A percentile compares a stretch with the other conserved stretches of the same genome.
Conservation (phyloP, 768 basidiomycete species). For the Lentinula boryana region DNA sequence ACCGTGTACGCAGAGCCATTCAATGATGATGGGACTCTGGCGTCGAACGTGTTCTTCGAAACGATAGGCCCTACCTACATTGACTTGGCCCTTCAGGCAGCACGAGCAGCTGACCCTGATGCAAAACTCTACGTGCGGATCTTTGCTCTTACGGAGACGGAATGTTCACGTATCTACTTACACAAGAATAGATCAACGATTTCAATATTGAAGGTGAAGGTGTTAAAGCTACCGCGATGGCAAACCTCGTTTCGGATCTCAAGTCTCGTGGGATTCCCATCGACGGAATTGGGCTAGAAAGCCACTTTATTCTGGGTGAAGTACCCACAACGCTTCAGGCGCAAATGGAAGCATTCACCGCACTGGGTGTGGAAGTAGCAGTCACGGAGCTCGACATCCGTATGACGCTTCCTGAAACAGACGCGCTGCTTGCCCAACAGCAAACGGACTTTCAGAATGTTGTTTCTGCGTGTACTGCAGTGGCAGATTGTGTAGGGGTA, state of each 20-base stretch:
- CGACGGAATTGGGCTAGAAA: slow-evolving; percentile 41
- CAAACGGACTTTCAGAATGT: slow-evolving; percentile 36
- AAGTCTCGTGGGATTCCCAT: slow-evolving; percentile 32
- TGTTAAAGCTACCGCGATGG: slow-evolving; percentile 36
- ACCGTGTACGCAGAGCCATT: slow-evolving; percentile 25
- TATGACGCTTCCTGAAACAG: slow-evolving; percentile 33
- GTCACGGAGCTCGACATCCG: slow-evolving; percentile 46
- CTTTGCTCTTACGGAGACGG: not conserved
- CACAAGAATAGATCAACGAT: slow-evolving; percentile 18
- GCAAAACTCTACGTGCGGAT: slow-evolving; percentile 38
- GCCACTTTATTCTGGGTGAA: slow-evolving; percentile 37
- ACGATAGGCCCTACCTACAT: slow-evolving; percentile 32
- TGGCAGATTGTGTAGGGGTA: slow-evolving; percentile 18
- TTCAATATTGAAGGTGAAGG: slow-evolving; percentile 24
- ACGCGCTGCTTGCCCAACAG: slow-evolving; percentile 30
- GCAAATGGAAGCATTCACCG: slow-evolving; percentile 32
- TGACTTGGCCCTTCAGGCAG: slow-evolving; percentile 35
- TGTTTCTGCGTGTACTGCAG: slow-evolving; percentile 30
- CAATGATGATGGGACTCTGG: slow-evolving; percentile 45
- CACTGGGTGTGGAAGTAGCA: slow-evolving; percentile 43
- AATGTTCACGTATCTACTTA: not conserved
- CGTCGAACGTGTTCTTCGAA: slow-evolving; percentile 36
- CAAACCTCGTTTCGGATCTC: slow-evolving; percentile 33
- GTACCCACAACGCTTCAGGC: slow-evolving; percentile 27
- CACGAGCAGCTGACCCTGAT: slow-evolving; percentile 35